Base-by-base conservation (phyloP, 2,329 filamentous ascomycete species). In the Aspergillus pseudoglaucus region DNA sequence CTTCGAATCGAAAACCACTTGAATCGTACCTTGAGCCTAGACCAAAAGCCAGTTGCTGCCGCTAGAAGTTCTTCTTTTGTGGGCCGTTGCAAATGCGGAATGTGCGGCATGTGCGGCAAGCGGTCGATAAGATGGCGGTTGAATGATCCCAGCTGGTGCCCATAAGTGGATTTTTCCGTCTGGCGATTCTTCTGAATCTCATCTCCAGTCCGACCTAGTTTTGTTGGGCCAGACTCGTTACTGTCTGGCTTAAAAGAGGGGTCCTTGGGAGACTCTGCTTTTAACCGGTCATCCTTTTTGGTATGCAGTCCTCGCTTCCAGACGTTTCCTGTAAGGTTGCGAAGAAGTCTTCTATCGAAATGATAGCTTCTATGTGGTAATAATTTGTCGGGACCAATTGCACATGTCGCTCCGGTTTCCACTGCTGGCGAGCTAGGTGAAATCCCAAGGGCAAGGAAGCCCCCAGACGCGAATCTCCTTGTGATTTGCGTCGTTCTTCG, bases 1-100 rank as follows among this genome's bases (percentile, higher is more conserved):
- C 90, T 95, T 63, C 90, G 79, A 59, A 98, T 98, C 2, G 93
- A 94, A 60, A 93, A 85, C 93, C 93, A 98, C 70, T 98, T 98
- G 74, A 97, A 94, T 37, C 90, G 85, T 20, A 97, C 87, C 62
- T 86, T 89, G 40, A 96, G 70, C 43, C 93, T 82, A 53, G 94
- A 85, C 84, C 89, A 93, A 66, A 97, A 96, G 1, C 90, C 90
- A 18, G 84, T 96, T 32, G 93, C 90, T 4, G 93, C 91, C 17
- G 88, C 86, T 32, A 98, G 76, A 23, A 98, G 78, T 67, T 98
- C 93, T 65, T 96, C 90, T 64, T 95, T 96, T 6, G 85, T 91
- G 4, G 93, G 91, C 17, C 90, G 80, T 72, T 96, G 80, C 33
- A 84, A 66, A 53, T 83, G 89, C n/a, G 85, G 82, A 66, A 90